Evolutionary conservation across 352 stramenopile genomes (phyloP).

Genomic region (Phytophthora syringae): DNA sequence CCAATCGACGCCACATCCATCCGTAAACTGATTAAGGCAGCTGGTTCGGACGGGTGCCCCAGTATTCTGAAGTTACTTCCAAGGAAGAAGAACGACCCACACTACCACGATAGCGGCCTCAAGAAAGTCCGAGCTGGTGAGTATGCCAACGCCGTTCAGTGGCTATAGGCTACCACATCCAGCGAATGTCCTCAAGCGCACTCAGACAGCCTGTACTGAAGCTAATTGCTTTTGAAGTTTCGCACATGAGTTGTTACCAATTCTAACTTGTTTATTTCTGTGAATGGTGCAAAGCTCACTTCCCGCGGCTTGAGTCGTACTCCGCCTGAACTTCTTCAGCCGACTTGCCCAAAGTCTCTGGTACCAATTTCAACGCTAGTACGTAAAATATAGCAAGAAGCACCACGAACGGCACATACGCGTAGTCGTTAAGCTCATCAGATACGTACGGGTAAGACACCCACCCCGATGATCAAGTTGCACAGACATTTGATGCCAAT

Average conservation of each 20-base stretch:
- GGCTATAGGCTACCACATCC: not conserved
- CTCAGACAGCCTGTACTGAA: too few relatives aligned
- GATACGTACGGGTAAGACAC: constrained; percentile 11
- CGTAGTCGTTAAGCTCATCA: not conserved
- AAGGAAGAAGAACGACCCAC: not conserved
- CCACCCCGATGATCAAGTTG: constrained; percentile 7
- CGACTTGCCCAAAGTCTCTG: constrained; percentile 13
- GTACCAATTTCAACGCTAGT: constrained; percentile 6
- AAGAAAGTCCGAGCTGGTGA: not conserved
- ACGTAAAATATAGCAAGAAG: constrained; percentile 18
- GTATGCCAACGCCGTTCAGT: not conserved
- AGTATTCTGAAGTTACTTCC: not conserved
- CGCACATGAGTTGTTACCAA: too few relatives aligned
- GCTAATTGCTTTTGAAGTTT: too few relatives aligned
- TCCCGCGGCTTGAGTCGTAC: constrained; percentile 7
- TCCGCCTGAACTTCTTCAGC: constrained; percentile 11
- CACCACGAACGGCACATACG: constrained; percentile 15
- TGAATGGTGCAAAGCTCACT: not conserved
- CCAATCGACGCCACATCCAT: not conserved
- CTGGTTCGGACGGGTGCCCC: not conserved
- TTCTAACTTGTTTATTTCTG: too few relatives aligned
- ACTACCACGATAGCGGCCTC: not conserved
- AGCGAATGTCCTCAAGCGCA: not conserved
- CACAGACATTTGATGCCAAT: constrained; percentile 17
- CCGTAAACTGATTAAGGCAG: not conserved